Evolutionary conservation across 2,329 filamentous ascomycete genomes (phyloP).

Genomic region (Plectosphaerella cucumerina): DNA sequence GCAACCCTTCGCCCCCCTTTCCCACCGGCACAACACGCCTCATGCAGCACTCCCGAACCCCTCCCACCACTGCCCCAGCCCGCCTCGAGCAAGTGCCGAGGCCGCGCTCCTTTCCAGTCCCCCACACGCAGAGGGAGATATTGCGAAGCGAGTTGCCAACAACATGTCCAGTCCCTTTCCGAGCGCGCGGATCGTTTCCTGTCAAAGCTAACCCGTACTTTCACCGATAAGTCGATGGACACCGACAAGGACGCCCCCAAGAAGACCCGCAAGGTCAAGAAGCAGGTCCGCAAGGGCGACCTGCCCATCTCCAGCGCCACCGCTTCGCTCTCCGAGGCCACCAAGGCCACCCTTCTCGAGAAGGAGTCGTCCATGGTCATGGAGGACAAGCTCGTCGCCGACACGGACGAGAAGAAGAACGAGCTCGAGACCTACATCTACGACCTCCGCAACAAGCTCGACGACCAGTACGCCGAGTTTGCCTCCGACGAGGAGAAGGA

Average conservation of each 20-base stretch:
- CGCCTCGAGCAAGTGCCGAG: background rate
- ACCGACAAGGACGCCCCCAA: slow-evolving; percentile 71
- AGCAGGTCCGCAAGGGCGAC: slow-evolving; percentile 97
- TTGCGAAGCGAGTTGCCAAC: slow-evolving; percentile 1
- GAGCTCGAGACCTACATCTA: slow-evolving; percentile 98
- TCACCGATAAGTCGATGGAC: slow-evolving; percentile 67
- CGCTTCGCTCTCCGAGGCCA: slow-evolving; percentile 66
- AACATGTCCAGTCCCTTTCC: slow-evolving; percentile 1
- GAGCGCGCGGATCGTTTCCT: slow-evolving; percentile 4
- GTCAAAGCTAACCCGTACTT: slow-evolving; percentile 19
- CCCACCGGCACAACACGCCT: background rate
- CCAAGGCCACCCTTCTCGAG: slow-evolving; percentile 69
- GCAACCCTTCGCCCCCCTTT: too few relatives aligned
- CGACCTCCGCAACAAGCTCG: slow-evolving; percentile 91
- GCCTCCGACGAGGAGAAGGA: slow-evolving; percentile 89
- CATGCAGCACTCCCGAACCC: background rate
- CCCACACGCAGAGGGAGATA: background rate
- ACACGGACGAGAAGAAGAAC: slow-evolving; percentile 99
- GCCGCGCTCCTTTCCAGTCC: background rate
- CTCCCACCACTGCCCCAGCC: background rate
- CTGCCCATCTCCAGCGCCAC: slow-evolving; percentile 83
- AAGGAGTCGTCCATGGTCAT: slow-evolving; percentile 88
- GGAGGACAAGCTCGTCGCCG: slow-evolving; percentile 96
- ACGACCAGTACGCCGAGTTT: slow-evolving; percentile 85
- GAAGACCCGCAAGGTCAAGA: slow-evolving; percentile 98